Base-by-base conservation (phyloP, 805 yeast genomes). In the Starmerella gropengiesseri region DNA sequence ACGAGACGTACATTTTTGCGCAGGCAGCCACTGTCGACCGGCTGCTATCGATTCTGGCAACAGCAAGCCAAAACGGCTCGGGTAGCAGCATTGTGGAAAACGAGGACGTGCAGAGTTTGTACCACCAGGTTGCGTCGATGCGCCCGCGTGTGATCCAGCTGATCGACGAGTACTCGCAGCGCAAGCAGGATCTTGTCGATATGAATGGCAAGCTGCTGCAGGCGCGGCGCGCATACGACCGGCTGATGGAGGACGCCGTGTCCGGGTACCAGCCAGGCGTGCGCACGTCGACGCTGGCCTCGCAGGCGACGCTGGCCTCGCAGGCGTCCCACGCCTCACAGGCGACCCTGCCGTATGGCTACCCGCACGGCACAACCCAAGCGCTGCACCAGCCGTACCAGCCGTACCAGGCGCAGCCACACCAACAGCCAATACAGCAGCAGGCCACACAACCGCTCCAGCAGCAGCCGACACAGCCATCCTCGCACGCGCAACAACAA, bases 111-210 rank as follows among this genome's bases (percentile, higher is more conserved):
- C 86, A 85, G 47, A 66, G 67, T 26, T 64, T 84, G 46, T 82
- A 87, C 58, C 83, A 85, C 40, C 70, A 76, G 12, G 68, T 86
- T 1, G 71, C 81, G 14, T 75, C 86, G 4, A 64, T 84, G 38
- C 75, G 94, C 49, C 84, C 86, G 0, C 73, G 76, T 47, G 67
- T 91, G 47, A 83, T 83, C 13, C 74, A 74, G 54, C 64, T 78
- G 53, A 75, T 91, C 48, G 95, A 84, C 44, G 75, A 82, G 59
- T 81, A 84, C 60, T 71, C 84, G 28, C 71, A 74, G 34, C 74
- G 84, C 55, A 76, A 81, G 57, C 82, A 86, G 52, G 96, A 89
- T 49, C 65, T 89, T 46, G 65, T 77, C 47, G 74, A 74, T 17
- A 66, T 89, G 53, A 80, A 84, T 55, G 72, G 73, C 47, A 81